Conservation (phyloP, 2,329 filamentous ascomycete species). For the Monosporascus sp. region DNA sequence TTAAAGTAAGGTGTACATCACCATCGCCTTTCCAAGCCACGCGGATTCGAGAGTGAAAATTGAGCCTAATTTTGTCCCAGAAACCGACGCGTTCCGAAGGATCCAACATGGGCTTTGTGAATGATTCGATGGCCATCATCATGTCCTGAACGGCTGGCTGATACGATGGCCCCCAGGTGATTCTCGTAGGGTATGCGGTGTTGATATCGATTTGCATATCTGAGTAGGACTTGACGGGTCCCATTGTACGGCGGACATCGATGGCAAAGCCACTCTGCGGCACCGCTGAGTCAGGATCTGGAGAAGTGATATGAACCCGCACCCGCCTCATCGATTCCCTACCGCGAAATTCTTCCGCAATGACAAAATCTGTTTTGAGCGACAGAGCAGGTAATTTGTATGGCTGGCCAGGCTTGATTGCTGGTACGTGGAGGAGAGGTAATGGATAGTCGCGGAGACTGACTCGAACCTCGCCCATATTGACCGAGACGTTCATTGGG, state of each 20-base stretch:
- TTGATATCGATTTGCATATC: constrained; percentile 91
- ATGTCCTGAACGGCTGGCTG: constrained; percentile 98
- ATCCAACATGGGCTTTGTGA: constrained; percentile 92
- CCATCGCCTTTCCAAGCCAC: constrained; percentile 93
- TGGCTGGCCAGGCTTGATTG: constrained; percentile 73
- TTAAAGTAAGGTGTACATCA: constrained; percentile 88
- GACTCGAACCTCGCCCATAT: constrained; percentile 85
- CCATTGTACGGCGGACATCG: constrained; percentile 83
- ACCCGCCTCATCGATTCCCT: constrained; percentile 74
- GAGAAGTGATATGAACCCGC: constrained; percentile 73
- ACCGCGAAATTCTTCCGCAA: constrained; percentile 88
- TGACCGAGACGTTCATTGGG: constrained; percentile 83
- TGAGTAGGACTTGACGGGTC: constrained; percentile 93
- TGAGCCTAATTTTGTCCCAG: constrained; percentile 96
- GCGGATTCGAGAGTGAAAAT: constrained; percentile 85
- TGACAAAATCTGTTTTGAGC: constrained; percentile 84
- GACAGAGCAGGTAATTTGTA: constrained; percentile 75
- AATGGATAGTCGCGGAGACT: constrained; percentile 89
- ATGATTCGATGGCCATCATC: constrained; percentile 99
- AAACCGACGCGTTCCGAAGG: constrained; percentile 92
- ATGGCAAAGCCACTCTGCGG: constrained; percentile 68
- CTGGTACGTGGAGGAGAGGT: constrained; percentile 84
- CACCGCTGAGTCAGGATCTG: constrained; percentile 48
- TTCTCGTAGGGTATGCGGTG: constrained; percentile 82
- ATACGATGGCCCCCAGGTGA: constrained; percentile 97